Conservation (phyloP, 2,329 filamentous ascomycete species). For the Ceratocystis destructans region DNA sequence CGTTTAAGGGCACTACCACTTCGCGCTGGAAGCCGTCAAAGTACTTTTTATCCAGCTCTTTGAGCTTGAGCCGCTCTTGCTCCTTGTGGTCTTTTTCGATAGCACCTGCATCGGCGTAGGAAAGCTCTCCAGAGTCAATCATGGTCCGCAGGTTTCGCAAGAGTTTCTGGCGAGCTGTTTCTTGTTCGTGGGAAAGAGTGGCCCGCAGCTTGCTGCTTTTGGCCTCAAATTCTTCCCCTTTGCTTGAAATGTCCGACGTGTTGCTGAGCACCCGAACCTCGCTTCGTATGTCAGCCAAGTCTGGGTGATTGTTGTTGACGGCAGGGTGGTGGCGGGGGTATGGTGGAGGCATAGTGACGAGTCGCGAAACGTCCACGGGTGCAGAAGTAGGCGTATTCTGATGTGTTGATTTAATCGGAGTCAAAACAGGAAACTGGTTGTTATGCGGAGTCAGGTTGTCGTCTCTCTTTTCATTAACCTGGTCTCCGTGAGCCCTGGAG, state of each 20-base stretch:
- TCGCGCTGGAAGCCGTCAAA: constrained; percentile 74
- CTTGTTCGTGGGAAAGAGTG: constrained; percentile 37
- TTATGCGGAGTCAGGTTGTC: constrained; percentile 33
- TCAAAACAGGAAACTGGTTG: constrained; percentile 30
- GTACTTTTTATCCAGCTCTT: constrained; percentile 61
- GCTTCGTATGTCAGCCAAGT: constrained; percentile 63
- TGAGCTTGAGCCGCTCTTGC: constrained; percentile 54
- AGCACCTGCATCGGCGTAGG: constrained; percentile 67
- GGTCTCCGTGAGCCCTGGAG: constrained; percentile 22
- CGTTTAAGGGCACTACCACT: constrained; percentile 74
- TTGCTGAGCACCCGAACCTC: constrained; percentile 62
- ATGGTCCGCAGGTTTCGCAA: constrained; percentile 64
- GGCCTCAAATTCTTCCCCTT: constrained; percentile 47
- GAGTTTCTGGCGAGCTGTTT: constrained; percentile 48
- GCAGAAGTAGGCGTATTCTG: constrained; percentile 36
- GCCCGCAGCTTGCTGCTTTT: constrained; percentile 46
- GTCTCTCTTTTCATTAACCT: constrained; percentile 29
- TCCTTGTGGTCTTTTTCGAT: constrained; percentile 62
- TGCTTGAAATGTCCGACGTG: constrained; percentile 54
- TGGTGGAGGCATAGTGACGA: constrained; percentile 84
- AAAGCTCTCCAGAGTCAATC: constrained; percentile 63
- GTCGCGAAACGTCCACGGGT: constrained; percentile 72
- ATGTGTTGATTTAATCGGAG: constrained; percentile 30
- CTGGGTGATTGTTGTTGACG: constrained; percentile 89
- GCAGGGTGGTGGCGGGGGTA: constrained; percentile 92